Evolutionary conservation across 2,329 filamentous ascomycete genomes (phyloP), one percentile per base, ranked within the genome.

Genomic region (Fusarium hostae): DNA sequence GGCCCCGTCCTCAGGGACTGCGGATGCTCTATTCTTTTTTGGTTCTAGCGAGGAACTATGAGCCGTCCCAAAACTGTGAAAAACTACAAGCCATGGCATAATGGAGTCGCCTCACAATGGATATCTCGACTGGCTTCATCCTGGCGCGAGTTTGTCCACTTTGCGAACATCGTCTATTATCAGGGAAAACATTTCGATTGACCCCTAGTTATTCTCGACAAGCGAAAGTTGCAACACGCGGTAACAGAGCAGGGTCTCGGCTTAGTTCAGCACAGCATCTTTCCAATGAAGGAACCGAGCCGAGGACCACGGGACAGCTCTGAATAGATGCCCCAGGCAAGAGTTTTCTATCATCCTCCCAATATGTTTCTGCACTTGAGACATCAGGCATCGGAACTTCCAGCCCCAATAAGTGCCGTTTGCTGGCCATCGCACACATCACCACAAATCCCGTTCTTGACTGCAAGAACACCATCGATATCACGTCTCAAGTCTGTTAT

Each of bases 71-170:
- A 45, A 61, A 47, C 50, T 48, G 40, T 35, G 34, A 43, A 62
- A 72, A 63, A 62, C 39, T 43, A 66, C 51, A 59, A 69, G 69
- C 69, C 60, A 72, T 68, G 37, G 40, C 40, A 44, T 48, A 54
- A 59, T 45, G 50, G 52, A 63, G 59, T 63, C 66, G 66, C 70
- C 70, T 70, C 66, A 63, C 63, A 66, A 59, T 70, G 54, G 34
- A 40, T 43, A 72, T 72, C 70, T 59, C 54, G 39, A 52, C 69
- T 65, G 65, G 69, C 69, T 66, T 72, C 65, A 72, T 72, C 69
- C 69, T 69, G 65, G 58, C 63, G 44, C 58, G 26, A 44, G 50
- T 50, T 39, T 66, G 44, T 63, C 63, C 58, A 68, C 60, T 45
- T 54, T 32, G 24, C 35, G 61, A 59, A 66, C 51, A 54, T 66